Evolutionary conservation across 2,329 filamentous ascomycete genomes (phyloP), one percentile per base, ranked within the genome.

Genomic region (Cordyceps militaris): DNA sequence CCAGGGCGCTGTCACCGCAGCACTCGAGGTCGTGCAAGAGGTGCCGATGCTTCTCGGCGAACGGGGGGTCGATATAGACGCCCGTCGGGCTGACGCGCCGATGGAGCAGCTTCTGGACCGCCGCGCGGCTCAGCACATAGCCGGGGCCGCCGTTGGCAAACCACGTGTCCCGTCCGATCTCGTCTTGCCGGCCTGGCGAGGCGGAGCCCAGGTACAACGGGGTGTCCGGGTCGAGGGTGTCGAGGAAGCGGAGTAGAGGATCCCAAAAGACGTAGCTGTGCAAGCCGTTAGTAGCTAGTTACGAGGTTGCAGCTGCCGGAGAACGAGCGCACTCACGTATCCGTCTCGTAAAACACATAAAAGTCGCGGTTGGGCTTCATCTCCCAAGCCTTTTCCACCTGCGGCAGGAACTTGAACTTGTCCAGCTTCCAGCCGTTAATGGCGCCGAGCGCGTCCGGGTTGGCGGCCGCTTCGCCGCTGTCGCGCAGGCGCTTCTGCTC

Each of bases 391-490:
- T 74, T 68, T 59, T 81, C 76, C 5, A 83, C 69, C 74, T 80
- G 79, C 36, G 80, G 77, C 23, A 83, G 65, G 61, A 82, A 82
- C 66, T 83, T 83, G 73, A 76, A 83, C 64, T 79, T 80, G 66
- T 83, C 80, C 44, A 82, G 71, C 24, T 68, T 73, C 80, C 80
- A 82, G 3, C 79, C 79, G 40, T 66, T 70, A 59, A 70, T 69
- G 26, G 59, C 71, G 67, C 52, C 62, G 26, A 63, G 69, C 8
- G 63, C 65, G 60, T 67, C 65, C 57, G 60, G 67, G 53, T 65
- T 67, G 46, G 59, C 55, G 16, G 67, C 68, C 2, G 73, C 63
- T 8, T 67, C 70, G 28, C 69, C 70, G 10, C 70, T 71, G 4
- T 63, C 63, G 7, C 63, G 62, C 64, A 73, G 66, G 56, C 67